These are phyloP conservation scores for Dipteronia dyeriana DNA, from an alignment of 345 rosid genomes.

Conservation along the genomic window DNA sequence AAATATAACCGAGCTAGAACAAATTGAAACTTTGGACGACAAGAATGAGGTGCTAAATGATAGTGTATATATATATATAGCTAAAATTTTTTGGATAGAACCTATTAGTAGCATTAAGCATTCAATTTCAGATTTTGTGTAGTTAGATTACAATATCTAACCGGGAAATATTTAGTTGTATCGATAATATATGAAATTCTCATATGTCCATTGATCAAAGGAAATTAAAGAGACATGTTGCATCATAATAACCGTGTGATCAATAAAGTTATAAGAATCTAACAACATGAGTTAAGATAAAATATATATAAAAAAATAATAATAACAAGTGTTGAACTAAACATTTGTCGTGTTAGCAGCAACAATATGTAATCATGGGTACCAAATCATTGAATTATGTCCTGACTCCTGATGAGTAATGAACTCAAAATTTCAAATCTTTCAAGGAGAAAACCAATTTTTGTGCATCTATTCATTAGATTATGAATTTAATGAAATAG, in stretches of 20 bases:
- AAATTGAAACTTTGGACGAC: not conserved
- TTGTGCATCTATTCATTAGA: not conserved
- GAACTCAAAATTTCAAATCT: not conserved
- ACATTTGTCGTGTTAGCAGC: not conserved
- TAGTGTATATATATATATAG: too few relatives aligned
- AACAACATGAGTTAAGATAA: not conserved
- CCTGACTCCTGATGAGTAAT: not conserved
- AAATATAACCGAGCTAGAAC: not conserved
- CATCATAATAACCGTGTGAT: not conserved
- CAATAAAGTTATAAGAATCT: not conserved
- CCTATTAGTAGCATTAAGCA: too few relatives aligned
- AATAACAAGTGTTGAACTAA: not conserved
- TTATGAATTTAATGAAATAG: slow-evolving; percentile 13
- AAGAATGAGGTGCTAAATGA: too few relatives aligned
- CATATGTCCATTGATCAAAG: not conserved
- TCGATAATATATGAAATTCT: not conserved
- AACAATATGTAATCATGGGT: not conserved
- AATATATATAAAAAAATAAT: too few relatives aligned
- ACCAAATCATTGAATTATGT: not conserved
- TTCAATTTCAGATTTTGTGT: too few relatives aligned
- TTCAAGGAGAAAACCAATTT: not conserved
- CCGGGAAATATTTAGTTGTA: not conserved
- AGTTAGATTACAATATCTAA: too few relatives aligned
- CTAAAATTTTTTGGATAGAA: too few relatives aligned
- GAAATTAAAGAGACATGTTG: not conserved